phyloP scores from a whole-genome alignment of 495 filamentous ascomycete genomes.

The Viridothelium virens region DNA sequence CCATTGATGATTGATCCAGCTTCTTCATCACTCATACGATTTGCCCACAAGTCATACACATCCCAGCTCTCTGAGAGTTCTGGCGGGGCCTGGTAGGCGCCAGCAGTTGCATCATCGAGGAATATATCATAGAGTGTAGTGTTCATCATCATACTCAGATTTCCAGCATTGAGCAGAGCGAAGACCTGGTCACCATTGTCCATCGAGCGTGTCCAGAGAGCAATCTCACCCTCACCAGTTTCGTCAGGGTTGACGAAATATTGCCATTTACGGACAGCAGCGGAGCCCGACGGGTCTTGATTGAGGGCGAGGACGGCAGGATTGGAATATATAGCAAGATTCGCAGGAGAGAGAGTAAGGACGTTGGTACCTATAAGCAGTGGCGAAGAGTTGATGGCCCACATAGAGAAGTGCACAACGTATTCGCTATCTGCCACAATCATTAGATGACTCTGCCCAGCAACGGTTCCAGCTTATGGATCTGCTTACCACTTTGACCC shows the following conservation, averaged over 20 bases:
- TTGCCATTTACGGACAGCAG: slow-evolving; percentile 28
- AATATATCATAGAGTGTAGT: slow-evolving; percentile 50
- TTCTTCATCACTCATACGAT: slow-evolving; percentile 16
- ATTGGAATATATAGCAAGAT: slow-evolving; percentile 27
- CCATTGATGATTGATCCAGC: not conserved
- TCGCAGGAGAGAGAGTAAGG: slow-evolving; percentile 21
- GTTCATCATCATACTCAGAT: slow-evolving; percentile 39
- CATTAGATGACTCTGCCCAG: not conserved
- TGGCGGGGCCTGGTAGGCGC: slow-evolving; percentile 28
- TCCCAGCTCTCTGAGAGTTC: slow-evolving; percentile 41
- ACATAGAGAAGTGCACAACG: slow-evolving; percentile 30
- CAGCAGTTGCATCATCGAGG: slow-evolving; percentile 38
- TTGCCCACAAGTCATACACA: slow-evolving; percentile 51
- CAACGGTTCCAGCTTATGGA: not conserved
- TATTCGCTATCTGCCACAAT: slow-evolving; percentile 27
- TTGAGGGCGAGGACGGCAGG: slow-evolving; percentile 35
- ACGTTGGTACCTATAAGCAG: slow-evolving; percentile 30
- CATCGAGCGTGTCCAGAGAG: slow-evolving; percentile 44
- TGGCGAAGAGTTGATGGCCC: slow-evolving; percentile 25
- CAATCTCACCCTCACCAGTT: slow-evolving; percentile 38
- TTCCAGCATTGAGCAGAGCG: slow-evolving; percentile 43
- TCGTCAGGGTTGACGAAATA: slow-evolving; percentile 26
- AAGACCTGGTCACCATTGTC: slow-evolving; percentile 43
- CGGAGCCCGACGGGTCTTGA: slow-evolving; percentile 46
- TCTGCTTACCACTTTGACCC: slow-evolving; percentile 16